A percentile compares a stretch with the other conserved stretches of the same genome.
Evolutionary conservation across 441 rosid genomes (phyloP).

Genomic region (Oxalis stricta): DNA sequence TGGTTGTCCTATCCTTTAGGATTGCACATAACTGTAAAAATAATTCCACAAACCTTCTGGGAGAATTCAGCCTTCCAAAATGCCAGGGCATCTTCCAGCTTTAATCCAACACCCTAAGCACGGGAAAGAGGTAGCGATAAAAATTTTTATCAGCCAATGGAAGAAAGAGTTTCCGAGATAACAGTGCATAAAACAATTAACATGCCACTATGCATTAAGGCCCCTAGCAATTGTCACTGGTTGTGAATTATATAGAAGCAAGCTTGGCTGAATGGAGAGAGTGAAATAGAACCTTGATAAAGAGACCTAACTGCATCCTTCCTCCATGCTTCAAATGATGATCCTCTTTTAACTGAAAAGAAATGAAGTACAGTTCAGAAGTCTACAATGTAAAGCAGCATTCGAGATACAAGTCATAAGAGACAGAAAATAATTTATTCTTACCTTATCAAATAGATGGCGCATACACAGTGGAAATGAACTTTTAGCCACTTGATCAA

Average conservation of each 20-base stretch:
- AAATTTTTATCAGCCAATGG: neutral
- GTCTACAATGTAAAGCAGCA: too few relatives aligned
- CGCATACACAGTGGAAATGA: constrained; percentile 89
- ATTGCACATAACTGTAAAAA: neutral
- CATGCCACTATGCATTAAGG: neutral
- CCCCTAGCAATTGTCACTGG: constrained; percentile 2
- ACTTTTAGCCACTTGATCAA: constrained; percentile 57
- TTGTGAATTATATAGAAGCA: neutral
- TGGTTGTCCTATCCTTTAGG: too few relatives aligned
- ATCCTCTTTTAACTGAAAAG: constrained; percentile 72
- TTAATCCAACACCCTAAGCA: constrained; percentile 74
- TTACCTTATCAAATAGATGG: constrained; percentile 66
- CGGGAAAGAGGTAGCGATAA: neutral
- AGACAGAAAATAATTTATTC: constrained; percentile 5
- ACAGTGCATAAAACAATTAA: too few relatives aligned
- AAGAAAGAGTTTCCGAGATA: neutral
- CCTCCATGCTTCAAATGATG: constrained; percentile 97
- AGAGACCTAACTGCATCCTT: constrained; percentile 93
- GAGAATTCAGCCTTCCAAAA: constrained; percentile 92
- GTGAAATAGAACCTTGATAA: constrained; percentile 55
- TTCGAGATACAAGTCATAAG: neutral
- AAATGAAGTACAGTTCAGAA: neutral
- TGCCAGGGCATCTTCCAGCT: constrained; percentile 84
- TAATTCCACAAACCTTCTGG: constrained; percentile 37
- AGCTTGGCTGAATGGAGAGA: neutral